Evolutionary conservation across 1,284 basidiomycete species (phyloP), one percentile per base, ranked within the genome.

Genomic region (Cystobasidiaceae sp.): DNA sequence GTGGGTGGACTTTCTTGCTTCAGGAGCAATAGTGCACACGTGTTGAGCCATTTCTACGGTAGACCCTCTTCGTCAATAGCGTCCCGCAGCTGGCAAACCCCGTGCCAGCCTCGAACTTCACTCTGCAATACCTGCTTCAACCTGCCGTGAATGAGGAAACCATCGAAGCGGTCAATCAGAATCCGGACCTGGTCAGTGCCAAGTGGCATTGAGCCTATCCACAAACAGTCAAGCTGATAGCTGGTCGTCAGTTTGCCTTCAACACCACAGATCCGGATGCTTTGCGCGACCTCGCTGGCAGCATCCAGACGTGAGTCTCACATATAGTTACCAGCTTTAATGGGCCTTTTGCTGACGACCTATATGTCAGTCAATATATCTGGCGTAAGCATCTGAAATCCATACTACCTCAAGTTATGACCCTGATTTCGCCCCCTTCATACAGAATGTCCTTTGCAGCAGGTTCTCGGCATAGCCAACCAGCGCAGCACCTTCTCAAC

Each of bases 381-480:
- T 64, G 61, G 61, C 61, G 60, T 62, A 45, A 6, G 60, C 46
- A n/a, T n/a, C n/a, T n/a, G n/a, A 46, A n/a, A n/a, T n/a, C n/a
- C n/a, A n/a, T n/a, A n/a, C n/a, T n/a, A n/a, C n/a, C n/a, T n/a
- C n/a, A n/a, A n/a, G n/a, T n/a, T n/a, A n/a, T n/a, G n/a, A n/a
- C n/a, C n/a, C n/a, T n/a, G n/a, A n/a, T n/a, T n/a, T n/a, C n/a
- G n/a, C n/a, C n/a, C n/a, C n/a, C n/a, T n/a, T n/a, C 45, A 19
- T 25, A 46, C 39, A 60, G 59, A 67, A 50, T 67, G 66, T 28
- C 66, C 66, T 4, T 44, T 57, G 13, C 66, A 67, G 54, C 59
- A 67, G 30, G 45, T 67, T 4, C 59, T 67, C 9, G 19, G 19
- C 8, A 34, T 44, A 7, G 50, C 66, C 11, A 19, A 50, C n/a